phyloP scores from a whole-genome alignment of 345 rosid species.

The Acer negundo region DNA sequence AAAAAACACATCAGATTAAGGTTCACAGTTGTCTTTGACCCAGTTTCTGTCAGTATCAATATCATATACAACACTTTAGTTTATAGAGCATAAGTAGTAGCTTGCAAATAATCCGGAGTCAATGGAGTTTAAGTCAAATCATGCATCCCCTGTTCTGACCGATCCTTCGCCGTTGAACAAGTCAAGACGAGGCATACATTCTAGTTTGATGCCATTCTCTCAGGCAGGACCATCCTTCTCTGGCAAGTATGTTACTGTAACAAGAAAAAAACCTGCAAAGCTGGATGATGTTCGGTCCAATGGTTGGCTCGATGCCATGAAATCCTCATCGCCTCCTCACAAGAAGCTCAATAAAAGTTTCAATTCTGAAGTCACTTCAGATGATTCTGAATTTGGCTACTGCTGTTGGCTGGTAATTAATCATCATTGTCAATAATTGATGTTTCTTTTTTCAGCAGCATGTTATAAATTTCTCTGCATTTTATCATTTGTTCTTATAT shows the following conservation, averaged over 20 bases:
- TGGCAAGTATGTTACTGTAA: conserved; percentile 42
- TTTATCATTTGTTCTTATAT: background rate
- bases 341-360: conserved; percentile 67
- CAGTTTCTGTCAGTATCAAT: conserved; percentile 19
- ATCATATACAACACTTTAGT: background rate
- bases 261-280: conserved; percentile 64
- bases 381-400: conserved; percentile 66
- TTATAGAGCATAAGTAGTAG: conserved; percentile 22
- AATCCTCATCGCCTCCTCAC: conserved; percentile 91
- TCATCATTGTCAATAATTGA: background rate
- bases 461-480: background rate
- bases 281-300: conserved; percentile 84
- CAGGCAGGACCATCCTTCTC: conserved; percentile 53
- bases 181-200: conserved; percentile 62
- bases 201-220: conserved; percentile 46
- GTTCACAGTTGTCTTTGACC: conserved; percentile 20
- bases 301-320: conserved; percentile 96
- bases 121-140: conserved; percentile 73
- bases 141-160: conserved; percentile 72
- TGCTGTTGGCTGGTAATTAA: conserved; percentile 70
- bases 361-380: conserved; percentile 48
- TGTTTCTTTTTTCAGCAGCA: background rate
- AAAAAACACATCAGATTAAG: background rate
- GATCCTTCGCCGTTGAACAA: conserved; percentile 65
- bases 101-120: conserved; percentile 29